phyloP scores from a whole-genome alignment of 805 yeast species.

The Spathaspora sp. region DNA sequence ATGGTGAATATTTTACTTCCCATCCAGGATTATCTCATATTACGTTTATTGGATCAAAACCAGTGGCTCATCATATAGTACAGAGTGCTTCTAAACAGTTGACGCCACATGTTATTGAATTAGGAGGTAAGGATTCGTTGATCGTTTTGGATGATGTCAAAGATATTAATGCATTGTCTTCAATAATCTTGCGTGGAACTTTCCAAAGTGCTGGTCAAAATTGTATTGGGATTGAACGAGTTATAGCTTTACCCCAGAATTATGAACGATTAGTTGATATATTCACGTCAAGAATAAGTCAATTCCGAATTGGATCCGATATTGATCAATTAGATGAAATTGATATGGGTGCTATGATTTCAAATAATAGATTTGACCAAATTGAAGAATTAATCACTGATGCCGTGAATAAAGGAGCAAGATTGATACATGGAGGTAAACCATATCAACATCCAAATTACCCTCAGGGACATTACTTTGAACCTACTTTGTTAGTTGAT shows the following conservation, averaged over 20 bases:
- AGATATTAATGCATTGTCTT: conserved; percentile 50
- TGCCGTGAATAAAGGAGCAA: conserved; percentile 82
- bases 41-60: conserved; percentile 94
- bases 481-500: conserved; percentile 83
- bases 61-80: conserved; percentile 87
- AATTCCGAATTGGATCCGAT: conserved; percentile 80
- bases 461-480: conserved; percentile 92
- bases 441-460: conserved; percentile 83
- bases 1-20: conserved; percentile 80
- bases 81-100: conserved; percentile 79
- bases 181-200: conserved; percentile 88
- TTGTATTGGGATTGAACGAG: conserved; percentile 96
- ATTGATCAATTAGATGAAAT: conserved; percentile 87
- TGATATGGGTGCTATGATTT: conserved; percentile 95
- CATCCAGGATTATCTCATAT: conserved; percentile 83
- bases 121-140: conserved; percentile 95
- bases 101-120: conserved; percentile 92
- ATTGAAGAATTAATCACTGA: conserved; percentile 65
- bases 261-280: conserved; percentile 61
- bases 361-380: conserved; percentile 65
- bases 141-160: conserved; percentile 79
- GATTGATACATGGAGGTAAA: conserved; percentile 74
- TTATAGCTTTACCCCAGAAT: conserved; percentile 69
- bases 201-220: conserved; percentile 98
- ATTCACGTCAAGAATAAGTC: conserved; percentile 53